phyloP scores from a whole-genome alignment of 352 stramenopile species.

The Blastocystis sp. region DNA sequence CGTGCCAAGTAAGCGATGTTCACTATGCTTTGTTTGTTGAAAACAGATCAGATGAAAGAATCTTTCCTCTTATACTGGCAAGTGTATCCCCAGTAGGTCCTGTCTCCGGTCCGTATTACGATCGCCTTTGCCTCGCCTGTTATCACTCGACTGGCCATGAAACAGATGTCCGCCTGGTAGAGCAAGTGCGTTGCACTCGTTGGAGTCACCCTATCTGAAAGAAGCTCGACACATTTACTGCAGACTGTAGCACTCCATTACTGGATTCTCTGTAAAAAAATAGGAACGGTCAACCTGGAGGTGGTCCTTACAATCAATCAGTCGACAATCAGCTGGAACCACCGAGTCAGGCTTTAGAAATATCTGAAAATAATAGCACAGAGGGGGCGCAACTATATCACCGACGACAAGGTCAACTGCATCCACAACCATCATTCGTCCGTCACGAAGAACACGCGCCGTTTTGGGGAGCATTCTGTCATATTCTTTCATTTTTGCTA shows the following conservation, averaged over 20 bases:
- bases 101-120: conserved; percentile 42
- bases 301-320: conserved; percentile 11
- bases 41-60: conserved; percentile 19
- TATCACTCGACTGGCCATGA: conserved; percentile 48
- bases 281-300: conserved; percentile 31
- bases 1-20: neutral
- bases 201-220: neutral
- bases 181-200: neutral
- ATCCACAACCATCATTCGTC: conserved; percentile 18
- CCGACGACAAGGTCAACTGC: conserved; percentile 34
- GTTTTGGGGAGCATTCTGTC: conserved; percentile 9
- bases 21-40: neutral
- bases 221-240: neutral
- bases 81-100: conserved; percentile 33
- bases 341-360: conserved; percentile 22
- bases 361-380: conserved; percentile 25
- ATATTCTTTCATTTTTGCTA: conserved; percentile 40
- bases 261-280: conserved; percentile 39
- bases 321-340: conserved; percentile 28
- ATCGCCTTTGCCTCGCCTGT: conserved; percentile 33
- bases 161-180: conserved; percentile 40
- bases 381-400: neutral
- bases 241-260: conserved; percentile 47
- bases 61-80: conserved; percentile 32
- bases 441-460: neutral